Base-by-base conservation (phyloP, 768 basidiomycete species). In the Macrolepiota fuliginosa region DNA sequence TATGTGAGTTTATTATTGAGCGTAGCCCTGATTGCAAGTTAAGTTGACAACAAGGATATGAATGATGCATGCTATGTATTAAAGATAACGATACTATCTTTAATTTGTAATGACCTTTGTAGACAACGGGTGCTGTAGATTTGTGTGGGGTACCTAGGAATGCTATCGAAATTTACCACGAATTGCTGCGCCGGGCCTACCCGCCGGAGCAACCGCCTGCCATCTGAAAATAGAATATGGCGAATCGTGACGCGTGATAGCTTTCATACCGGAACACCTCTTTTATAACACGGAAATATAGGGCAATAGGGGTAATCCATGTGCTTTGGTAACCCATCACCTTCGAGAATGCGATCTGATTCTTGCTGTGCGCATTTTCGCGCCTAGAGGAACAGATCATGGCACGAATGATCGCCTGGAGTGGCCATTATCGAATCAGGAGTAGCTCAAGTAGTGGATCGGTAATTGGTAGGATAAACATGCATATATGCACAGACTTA, bases 341-440 rank as follows among this genome's bases (percentile, higher is more conserved):
- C 19, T 6, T 69, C 68, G 2, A 71, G 55, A 35, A 73, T 61
- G 3, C 35, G 22, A 60, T 74, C 73, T n/a, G 75, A 62, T 54
- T 76, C 73, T 17, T 62, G 65, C 51, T 75, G 75, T 0, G 72
- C 71, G 17, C 54, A 60, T 27, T 61, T 60, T 55, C 73, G 74
- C 3, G 68, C 62, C 3, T 71, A 3, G 72, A 73, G 54, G 69
- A 63, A 24, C 64, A 60, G 4, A 67, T 61, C 72, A 74, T 73
- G 17, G 69, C 71, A 32, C 72, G 64, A 36, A 72, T 63, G 45
- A 76, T 53, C 11, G 56, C 61, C 56, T 59, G 56, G 46, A 58
- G 46, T 59, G 36, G 56, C 62, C 19, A 10, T 7, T 46, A 46
- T 59, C 6, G 58, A 2, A 17, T 42, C 53, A 12, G 47, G 25